Evolutionary conservation across 148 eudicot species (phyloP).

Genomic region (Camellia lanceoleosa): DNA sequence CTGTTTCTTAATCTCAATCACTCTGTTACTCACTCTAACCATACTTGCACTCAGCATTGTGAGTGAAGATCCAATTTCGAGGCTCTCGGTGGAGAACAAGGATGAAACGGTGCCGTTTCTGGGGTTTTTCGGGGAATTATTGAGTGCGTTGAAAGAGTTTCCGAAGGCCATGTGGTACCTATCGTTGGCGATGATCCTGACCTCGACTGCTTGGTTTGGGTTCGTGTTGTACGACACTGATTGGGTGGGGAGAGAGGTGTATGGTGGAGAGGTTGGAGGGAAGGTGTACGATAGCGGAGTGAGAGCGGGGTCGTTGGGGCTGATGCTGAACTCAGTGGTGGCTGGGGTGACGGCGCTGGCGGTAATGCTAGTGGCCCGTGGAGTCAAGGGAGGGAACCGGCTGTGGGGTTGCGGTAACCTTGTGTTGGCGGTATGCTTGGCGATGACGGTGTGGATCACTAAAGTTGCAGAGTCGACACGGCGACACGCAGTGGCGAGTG

Average conservation of each 20-base stretch:
- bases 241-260: slow-evolving; percentile 52
- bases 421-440: slow-evolving; percentile 24
- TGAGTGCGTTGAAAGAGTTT: slow-evolving; percentile 18
- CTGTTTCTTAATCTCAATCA: slow-evolving; percentile 61
- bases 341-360: slow-evolving; percentile 21
- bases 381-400: slow-evolving; percentile 20
- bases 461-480: slow-evolving; percentile 20
- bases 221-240: slow-evolving; percentile 41
- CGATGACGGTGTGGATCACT: slow-evolving; percentile 29
- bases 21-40: slow-evolving; percentile 39
- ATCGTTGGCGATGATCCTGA: slow-evolving; percentile 25
- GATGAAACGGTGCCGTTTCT: background rate
- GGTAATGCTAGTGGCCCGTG: slow-evolving; percentile 12
- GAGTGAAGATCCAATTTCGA: slow-evolving; percentile 22
- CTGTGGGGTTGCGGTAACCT: slow-evolving; percentile 32
- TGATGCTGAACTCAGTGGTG: slow-evolving; percentile 29
- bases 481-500: background rate
- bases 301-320: slow-evolving; percentile 26
- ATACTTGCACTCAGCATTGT: slow-evolving; percentile 38
- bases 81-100: background rate
- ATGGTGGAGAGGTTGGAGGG: slow-evolving; percentile 32
- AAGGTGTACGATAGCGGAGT: slow-evolving; percentile 26
- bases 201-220: slow-evolving; percentile 34
- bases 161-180: slow-evolving; percentile 31
- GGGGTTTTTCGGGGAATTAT: slow-evolving; percentile 17